A percentile compares a stretch with the other conserved stretches of the same genome.
These are phyloP conservation scores for Biscogniauxia mediterranea DNA, from an alignment of 2,329 filamentous ascomycete species.

Conservation along the genomic window DNA sequence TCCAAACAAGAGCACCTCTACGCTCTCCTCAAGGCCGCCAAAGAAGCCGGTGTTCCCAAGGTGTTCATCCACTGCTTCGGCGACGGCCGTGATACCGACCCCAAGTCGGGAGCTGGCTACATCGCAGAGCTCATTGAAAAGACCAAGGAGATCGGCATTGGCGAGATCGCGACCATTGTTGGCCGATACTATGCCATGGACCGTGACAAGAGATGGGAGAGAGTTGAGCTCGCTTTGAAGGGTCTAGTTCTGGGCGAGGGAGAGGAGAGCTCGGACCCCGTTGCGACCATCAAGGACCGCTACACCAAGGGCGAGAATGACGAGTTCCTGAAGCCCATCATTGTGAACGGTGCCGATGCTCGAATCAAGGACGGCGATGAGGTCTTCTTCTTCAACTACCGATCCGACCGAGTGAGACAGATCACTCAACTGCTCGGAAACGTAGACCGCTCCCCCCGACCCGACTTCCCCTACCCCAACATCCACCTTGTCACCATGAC, in stretches of 20 bases:
- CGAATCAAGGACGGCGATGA: constrained; percentile 90
- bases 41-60: constrained; percentile 80
- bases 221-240: constrained; percentile 85
- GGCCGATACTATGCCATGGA: constrained; percentile 99
- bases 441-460: constrained; percentile 84
- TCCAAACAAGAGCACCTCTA: constrained; percentile 93
- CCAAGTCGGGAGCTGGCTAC: constrained; percentile 86
- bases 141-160: constrained; percentile 78
- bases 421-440: constrained; percentile 92
- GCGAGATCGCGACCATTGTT: constrained; percentile 88
- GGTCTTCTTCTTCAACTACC: constrained; percentile 99
- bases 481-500: constrained; percentile 96
- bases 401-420: constrained; percentile 94
- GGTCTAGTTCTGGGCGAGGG: constrained; percentile 84
- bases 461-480: constrained; percentile 92
- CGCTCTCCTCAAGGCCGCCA: constrained; percentile 83
- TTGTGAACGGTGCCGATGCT: constrained; percentile 81
- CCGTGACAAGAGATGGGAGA: constrained; percentile 98
- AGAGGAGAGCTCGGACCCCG: constrained; percentile 78
- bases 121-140: constrained; percentile 82
- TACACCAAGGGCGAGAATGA: constrained; percentile 89
- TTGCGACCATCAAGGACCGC: constrained; percentile 81
- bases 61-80: constrained; percentile 99
- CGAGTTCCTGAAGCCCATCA: constrained; percentile 98
- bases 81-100: constrained; percentile 95